These are phyloP conservation scores for Rhynchospora breviuscula DNA, from an alignment of 176 grass and related monocot species.

Conservation along the genomic window DNA sequence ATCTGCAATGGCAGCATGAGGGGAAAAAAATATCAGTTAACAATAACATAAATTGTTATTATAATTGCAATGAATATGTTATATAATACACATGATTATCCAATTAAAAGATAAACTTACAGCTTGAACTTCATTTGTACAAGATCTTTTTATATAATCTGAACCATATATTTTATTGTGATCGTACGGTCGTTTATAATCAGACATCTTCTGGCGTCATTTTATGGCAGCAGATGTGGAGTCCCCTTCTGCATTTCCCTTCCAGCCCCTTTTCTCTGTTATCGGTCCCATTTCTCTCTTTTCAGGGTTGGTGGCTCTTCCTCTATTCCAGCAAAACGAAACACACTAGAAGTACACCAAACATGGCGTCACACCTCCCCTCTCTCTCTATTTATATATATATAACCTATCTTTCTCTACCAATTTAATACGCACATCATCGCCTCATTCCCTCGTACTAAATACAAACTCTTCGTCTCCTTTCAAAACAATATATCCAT, in stretches of 20 bases:
- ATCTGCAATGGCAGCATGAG: no score
- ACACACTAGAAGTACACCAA: conserved; percentile 39
- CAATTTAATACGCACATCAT: conserved; percentile 52
- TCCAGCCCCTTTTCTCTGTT: not conserved
- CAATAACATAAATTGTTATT: no score
- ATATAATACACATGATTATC: no score
- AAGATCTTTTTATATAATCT: no score
- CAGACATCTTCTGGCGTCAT: not conserved
- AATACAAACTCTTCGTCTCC: not conserved
- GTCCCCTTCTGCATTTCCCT: conserved; percentile 1
- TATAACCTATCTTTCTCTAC: conserved; percentile 47
- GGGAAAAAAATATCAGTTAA: no score
- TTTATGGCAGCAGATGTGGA: not conserved
- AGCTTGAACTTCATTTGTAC: no score
- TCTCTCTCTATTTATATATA: conserved; percentile 41
- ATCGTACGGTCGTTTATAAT: not conserved
- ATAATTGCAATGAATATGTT: no score
- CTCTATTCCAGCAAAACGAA: conserved; percentile 64
- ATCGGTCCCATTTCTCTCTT: conserved; percentile 19
- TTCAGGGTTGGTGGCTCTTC: conserved; percentile 82
- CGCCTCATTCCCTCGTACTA: conserved; percentile 21
- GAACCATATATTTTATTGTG: no score
- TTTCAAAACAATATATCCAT: not conserved
- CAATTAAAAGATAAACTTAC: no score
- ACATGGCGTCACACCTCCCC: conserved; percentile 18